Evolutionary conservation across 768 basidiomycete genomes (phyloP).

Genomic region (Russula earlei): DNA sequence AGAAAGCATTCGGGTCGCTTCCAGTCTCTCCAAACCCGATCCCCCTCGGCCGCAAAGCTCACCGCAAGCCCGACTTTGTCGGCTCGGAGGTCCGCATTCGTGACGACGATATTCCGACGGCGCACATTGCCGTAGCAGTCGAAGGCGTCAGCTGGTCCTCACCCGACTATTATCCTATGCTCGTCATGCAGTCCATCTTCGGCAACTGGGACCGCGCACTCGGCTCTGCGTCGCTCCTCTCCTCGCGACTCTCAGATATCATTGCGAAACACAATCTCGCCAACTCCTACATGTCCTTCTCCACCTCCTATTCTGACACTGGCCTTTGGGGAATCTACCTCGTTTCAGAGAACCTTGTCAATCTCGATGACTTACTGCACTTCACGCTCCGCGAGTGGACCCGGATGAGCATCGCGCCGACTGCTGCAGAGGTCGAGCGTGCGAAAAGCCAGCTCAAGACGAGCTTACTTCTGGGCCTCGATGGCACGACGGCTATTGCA

Average conservation of each 20-base stretch:
- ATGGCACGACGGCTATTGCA: constrained; percentile 93
- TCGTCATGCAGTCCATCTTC: constrained; percentile 95
- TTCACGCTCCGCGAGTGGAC: constrained; percentile 96
- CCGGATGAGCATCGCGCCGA: constrained; percentile 83
- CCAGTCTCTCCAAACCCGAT: constrained; percentile 84
- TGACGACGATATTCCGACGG: constrained; percentile 82
- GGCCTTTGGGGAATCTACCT: constrained; percentile 99
- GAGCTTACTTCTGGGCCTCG: constrained; percentile 76
- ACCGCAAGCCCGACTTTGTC: constrained; percentile 72
- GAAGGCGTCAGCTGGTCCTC: constrained; percentile 98
- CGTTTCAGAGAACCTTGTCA: constrained; percentile 87
- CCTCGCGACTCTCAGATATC: constrained; percentile 85
- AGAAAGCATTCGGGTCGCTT: constrained; percentile 85
- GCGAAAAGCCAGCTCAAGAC: constrained; percentile 99
- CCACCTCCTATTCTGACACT: constrained; percentile 96
- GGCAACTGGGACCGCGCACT: constrained; percentile 99
- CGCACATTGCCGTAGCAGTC: constrained; percentile 92
- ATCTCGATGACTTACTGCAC: constrained; percentile 89
- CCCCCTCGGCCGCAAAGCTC: constrained; percentile 71
- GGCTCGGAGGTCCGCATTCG: constrained; percentile 94
- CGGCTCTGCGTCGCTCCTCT: constrained; percentile 81
- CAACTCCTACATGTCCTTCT: constrained; percentile 99
- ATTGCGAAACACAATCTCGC: constrained; percentile 91
- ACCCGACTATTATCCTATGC: constrained; percentile 99
- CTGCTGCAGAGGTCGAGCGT: constrained; percentile 63